Conservation (phyloP, 1,284 basidiomycete species). For the Apiotrichum sp. region DNA sequence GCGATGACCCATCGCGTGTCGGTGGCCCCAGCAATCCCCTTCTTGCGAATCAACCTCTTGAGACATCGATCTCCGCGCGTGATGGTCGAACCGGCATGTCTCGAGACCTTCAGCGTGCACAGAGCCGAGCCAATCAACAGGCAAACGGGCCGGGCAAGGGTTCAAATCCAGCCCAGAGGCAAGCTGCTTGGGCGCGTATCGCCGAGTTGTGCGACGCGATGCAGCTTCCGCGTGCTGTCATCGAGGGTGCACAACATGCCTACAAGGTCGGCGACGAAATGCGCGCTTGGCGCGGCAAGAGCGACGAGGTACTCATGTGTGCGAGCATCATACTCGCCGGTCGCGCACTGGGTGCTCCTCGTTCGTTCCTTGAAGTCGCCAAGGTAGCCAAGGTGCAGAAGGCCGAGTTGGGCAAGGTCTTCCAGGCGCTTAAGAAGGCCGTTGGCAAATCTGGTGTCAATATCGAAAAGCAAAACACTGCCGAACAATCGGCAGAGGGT, state of each 20-base stretch:
- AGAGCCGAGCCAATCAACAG: conserved; percentile 58
- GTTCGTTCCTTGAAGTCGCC: conserved; percentile 95
- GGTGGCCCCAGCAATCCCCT: conserved; percentile 91
- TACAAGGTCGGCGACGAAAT: conserved; percentile 93
- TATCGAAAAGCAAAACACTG: conserved; percentile 15
- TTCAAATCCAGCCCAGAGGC: conserved; percentile 79
- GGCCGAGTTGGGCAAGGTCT: conserved; percentile 83
- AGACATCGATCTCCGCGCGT: conserved; percentile 90
- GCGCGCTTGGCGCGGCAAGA: conserved; percentile 84
- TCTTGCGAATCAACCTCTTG: conserved; percentile 54
- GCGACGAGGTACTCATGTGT: conserved; percentile 81
- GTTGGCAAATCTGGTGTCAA: conserved; percentile 14
- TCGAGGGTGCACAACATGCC: conserved; percentile 68
- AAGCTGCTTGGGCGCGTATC: conserved; percentile 87
- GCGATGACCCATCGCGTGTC: conserved; percentile 97
- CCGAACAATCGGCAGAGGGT: conserved; percentile 66
- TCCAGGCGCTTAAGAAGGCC: conserved; percentile 53
- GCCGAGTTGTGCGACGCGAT: conserved; percentile 92
- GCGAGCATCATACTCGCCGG: conserved; percentile 98
- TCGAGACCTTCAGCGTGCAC: conserved; percentile 84
- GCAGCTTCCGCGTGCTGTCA: conserved; percentile 81
- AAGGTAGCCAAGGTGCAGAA: conserved; percentile 88
- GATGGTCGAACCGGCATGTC: conserved; percentile 92
- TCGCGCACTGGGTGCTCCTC: conserved; percentile 83
- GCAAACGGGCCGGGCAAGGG: conserved; percentile 58